Base-by-base conservation (phyloP, 805 yeast species). In the Cyberlindnera veronae region DNA sequence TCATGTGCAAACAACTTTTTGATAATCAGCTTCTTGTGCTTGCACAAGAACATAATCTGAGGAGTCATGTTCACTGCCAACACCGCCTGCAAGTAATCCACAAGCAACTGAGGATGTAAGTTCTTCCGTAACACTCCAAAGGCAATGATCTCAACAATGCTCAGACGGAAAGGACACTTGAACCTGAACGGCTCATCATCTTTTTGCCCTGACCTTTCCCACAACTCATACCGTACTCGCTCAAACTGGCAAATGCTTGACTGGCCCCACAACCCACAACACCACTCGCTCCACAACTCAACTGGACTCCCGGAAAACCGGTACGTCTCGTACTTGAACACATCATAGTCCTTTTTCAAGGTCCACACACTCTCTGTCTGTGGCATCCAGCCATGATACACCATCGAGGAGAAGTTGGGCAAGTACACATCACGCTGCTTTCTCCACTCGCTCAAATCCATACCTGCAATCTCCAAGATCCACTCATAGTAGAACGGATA, bases 251-350 rank as follows among this genome's bases (percentile, higher is more conserved):
- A 16, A 15, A 39, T 30, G n/a, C 39, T 23, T 9, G 27, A 10
- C 14, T 39, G 38, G 5, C 26, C n/a, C 31, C 33, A 34, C 14
- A 27, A 29, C 3, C 39, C 36, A 16, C n/a, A 14, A 17, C 33
- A 28, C 43, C 43, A 39, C 19, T 34, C 32, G n/a, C 26, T 21
- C 43, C 43, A 39, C 13, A 39, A 16, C n/a, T 39, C 39, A 8
- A 21, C 29, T 20, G 39, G 37, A 10, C 33, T 31, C 12, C 31
- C 29, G 8, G 14, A 20, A 8, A 34, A 21, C 5, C 22, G 18
- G 16, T 16, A 15, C 29, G 19, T 23, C 24, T 30, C 15, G 15
- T 39, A 39, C 14, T 35, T 30, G 35, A 34, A 29, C 10, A 31
- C 38, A 12, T 34, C 33, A 19, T 29, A 39, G 6, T 17, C 21